A percentile compares a stretch with the other conserved stretches of the same genome.
These are phyloP conservation scores for Cerioporus squamosus DNA, from an alignment of 1,284 basidiomycete genomes.

Conservation along the genomic window DNA sequence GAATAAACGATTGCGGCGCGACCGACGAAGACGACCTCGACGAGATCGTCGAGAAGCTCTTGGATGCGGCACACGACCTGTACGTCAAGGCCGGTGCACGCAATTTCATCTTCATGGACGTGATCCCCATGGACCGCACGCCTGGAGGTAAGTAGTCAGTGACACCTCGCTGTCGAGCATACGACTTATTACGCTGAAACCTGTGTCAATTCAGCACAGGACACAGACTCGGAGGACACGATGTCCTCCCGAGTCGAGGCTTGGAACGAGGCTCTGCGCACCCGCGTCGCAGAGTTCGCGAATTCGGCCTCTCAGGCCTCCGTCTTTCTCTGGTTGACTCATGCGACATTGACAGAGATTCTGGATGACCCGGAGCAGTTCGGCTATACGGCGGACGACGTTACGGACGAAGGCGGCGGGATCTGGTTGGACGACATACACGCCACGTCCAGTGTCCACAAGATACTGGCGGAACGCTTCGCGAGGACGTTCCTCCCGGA, in stretches of 20 bases:
- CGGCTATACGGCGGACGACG: slow-evolving; percentile 31
- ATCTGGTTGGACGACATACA: slow-evolving; percentile 44
- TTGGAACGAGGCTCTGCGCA: slow-evolving; percentile 36
- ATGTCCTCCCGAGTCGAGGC: slow-evolving; percentile 28
- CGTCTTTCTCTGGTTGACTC: slow-evolving; percentile 37
- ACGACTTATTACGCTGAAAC: background rate
- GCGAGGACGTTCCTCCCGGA: slow-evolving; percentile 10
- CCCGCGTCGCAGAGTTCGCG: slow-evolving; percentile 29
- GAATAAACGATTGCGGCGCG: slow-evolving; percentile 30
- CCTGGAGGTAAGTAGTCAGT: slow-evolving; percentile 19
- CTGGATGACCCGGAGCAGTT: slow-evolving; percentile 38
- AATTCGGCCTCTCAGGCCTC: slow-evolving; percentile 21
- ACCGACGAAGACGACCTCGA: slow-evolving; percentile 25
- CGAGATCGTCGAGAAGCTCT: slow-evolving; percentile 20
- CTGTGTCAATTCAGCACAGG: background rate
- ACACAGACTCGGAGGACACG: slow-evolving; percentile 7
- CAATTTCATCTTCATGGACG: slow-evolving; percentile 33
- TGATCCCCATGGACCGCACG: slow-evolving; percentile 30
- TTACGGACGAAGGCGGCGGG: slow-evolving; percentile 28
- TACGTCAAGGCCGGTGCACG: slow-evolving; percentile 31
- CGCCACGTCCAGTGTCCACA: slow-evolving; percentile 36
- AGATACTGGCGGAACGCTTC: slow-evolving; percentile 30
- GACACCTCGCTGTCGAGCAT: background rate
- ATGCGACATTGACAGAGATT: slow-evolving; percentile 35
- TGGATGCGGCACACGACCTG: slow-evolving; percentile 26